These are phyloP conservation scores for Corymbia citriodora DNA, from an alignment of 441 rosid genomes.

Conservation along the genomic window DNA sequence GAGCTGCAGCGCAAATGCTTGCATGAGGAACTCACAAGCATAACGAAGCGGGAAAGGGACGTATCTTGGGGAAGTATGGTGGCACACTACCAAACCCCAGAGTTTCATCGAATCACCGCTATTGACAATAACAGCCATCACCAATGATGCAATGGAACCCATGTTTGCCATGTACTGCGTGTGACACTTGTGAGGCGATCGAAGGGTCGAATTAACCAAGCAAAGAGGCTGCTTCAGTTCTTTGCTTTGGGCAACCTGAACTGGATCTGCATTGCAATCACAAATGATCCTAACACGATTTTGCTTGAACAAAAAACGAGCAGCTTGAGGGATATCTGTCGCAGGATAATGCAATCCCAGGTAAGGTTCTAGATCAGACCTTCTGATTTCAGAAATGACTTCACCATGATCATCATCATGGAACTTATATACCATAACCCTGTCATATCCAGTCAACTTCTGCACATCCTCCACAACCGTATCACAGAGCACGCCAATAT, in stretches of 20 bases:
- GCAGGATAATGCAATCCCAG: conserved; percentile 85
- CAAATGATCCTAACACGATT: conserved; percentile 73
- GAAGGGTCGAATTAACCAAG: conserved; percentile 65
- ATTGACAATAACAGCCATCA: conserved; percentile 48
- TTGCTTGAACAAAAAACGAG: conserved; percentile 77
- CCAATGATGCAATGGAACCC: conserved; percentile 74
- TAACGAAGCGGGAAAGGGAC: conserved; percentile 70
- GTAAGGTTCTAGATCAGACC: conserved; percentile 82
- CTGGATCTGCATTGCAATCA: conserved; percentile 59
- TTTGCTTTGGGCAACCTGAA: conserved; percentile 54
- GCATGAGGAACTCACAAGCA: conserved; percentile 81
- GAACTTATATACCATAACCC: conserved; percentile 83
- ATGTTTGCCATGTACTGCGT: conserved; percentile 71
- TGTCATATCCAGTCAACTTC: conserved; percentile 71
- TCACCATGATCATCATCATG: conserved; percentile 91
- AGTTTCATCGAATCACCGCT: conserved; percentile 47
- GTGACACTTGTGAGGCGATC: conserved; percentile 74
- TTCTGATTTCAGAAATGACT: conserved; percentile 72
- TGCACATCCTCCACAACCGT: conserved; percentile 82
- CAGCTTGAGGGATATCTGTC: conserved; percentile 78
- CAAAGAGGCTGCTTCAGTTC: conserved; percentile 59
- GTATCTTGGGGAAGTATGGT: conserved; percentile 58
- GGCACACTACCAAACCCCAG: conserved; percentile 88
- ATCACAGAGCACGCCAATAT: conserved; percentile 66
- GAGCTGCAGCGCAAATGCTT: conserved; percentile 73